Conservation (phyloP, 2,329 filamentous ascomycete genomes). For the Ambrosiella beaveri region DNA sequence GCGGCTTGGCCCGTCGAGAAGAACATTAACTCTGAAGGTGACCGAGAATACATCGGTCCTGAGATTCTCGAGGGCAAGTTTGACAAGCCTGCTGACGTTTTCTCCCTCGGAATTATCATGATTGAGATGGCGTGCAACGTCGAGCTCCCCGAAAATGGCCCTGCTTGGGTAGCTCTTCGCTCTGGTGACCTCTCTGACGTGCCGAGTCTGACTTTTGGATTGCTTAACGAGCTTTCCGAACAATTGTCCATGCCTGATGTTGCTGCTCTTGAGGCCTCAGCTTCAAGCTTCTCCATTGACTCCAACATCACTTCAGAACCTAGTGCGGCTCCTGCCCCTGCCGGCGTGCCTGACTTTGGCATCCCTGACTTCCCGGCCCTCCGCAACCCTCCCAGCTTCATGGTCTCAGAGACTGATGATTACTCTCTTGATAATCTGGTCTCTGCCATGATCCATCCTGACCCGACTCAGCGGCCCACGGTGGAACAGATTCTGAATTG, state of each 20-base stretch:
- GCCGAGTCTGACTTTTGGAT: slow-evolving; percentile 71
- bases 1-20: slow-evolving; percentile 58
- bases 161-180: slow-evolving; percentile 76
- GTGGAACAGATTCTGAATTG: slow-evolving; percentile 56
- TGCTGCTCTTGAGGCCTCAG: not conserved
- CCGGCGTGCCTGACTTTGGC: slow-evolving; percentile 20
- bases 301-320: not conserved
- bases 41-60: slow-evolving; percentile 88
- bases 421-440: slow-evolving; percentile 73
- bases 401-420: slow-evolving; percentile 56
- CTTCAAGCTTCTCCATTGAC: slow-evolving; percentile 3
- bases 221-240: slow-evolving; percentile 40
- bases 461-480: slow-evolving; percentile 55
- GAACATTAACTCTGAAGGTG: slow-evolving; percentile 76
- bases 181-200: slow-evolving; percentile 80
- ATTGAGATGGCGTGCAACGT: slow-evolving; percentile 91
- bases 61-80: slow-evolving; percentile 77
- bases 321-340: not conserved
- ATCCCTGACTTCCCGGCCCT: slow-evolving; percentile 32
- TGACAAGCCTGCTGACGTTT: slow-evolving; percentile 84
- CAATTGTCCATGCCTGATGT: not conserved
- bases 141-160: slow-evolving; percentile 79
- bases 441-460: slow-evolving; percentile 68
- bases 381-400: slow-evolving; percentile 61
- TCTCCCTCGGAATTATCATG: slow-evolving; percentile 84